Conservation (phyloP, 176 grass and related monocot species). For the Paspalum vaginatum region DNA sequence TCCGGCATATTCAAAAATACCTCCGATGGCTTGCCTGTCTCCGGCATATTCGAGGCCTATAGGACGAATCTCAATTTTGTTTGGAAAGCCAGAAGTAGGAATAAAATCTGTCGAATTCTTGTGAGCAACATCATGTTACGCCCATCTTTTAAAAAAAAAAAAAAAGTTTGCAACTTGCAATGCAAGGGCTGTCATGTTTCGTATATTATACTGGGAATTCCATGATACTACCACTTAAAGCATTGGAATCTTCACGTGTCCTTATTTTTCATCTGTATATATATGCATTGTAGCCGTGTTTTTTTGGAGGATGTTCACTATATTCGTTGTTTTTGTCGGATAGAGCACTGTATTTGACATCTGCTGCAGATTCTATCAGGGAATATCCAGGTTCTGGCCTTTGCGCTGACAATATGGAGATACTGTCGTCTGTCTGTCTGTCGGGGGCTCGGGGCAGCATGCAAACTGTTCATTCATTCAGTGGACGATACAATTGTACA, state of each 20-base stretch:
- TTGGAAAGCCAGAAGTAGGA: not conserved
- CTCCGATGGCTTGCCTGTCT: not conserved
- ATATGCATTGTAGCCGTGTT: not conserved
- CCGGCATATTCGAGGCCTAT: not conserved
- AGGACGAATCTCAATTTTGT: not conserved
- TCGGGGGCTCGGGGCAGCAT: not conserved
- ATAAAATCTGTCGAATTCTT: conserved; percentile 34
- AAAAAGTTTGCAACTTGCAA: conserved; percentile 23
- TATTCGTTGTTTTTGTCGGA: not conserved
- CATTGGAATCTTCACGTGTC: not conserved
- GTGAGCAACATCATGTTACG: not conserved
- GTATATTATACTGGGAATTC: not conserved
- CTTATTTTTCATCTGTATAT: not conserved
- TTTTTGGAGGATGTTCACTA: not conserved
- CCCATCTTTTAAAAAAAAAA: too few relatives aligned
- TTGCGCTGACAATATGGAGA: too few relatives aligned
- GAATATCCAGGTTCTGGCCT: not conserved
- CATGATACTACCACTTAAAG: not conserved
- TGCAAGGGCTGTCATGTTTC: not conserved
- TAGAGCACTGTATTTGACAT: not conserved
- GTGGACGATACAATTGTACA: too few relatives aligned
- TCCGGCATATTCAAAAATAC: not conserved
- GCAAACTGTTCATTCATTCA: not conserved
- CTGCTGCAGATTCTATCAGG: not conserved
- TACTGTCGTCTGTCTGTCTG: not conserved